Conservation (phyloP, 768 basidiomycete species). For the Lentinula boryana region DNA sequence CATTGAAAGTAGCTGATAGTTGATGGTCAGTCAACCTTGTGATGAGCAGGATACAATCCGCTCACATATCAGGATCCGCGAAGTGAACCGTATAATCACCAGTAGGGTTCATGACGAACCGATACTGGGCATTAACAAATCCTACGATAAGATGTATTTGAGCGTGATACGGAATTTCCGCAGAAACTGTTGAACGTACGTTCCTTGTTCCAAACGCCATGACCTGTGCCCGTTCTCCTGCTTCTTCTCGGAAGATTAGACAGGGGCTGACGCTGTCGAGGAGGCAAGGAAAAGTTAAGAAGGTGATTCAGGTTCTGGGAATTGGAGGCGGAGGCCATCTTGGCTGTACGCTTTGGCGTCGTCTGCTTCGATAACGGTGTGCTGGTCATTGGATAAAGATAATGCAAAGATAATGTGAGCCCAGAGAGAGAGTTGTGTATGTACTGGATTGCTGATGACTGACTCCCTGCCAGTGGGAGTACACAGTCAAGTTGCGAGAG, state of each 20-base stretch:
- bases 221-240: conserved; percentile 56
- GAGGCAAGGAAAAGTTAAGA: conserved; percentile 91
- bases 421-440: conserved; percentile 8
- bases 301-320: conserved; percentile 74
- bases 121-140: conserved; percentile 94
- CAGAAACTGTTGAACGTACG: conserved; percentile 46
- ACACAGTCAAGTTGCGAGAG: conserved; percentile 23
- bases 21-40: not conserved
- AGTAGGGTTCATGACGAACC: conserved; percentile 90
- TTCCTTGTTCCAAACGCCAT: conserved; percentile 85
- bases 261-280: conserved; percentile 62
- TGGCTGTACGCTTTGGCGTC: conserved; percentile 53
- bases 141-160: conserved; percentile 39
- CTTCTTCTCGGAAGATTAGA: conserved; percentile 67
- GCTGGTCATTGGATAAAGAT: conserved; percentile 28
- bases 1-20: conserved; percentile 82
- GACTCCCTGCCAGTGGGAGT: conserved; percentile 46
- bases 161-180: not conserved
- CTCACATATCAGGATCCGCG: conserved; percentile 95
- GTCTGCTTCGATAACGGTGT: conserved; percentile 25
- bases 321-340: conserved; percentile 52
- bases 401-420: not conserved
- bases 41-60: conserved; percentile 7
- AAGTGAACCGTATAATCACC: conserved; percentile 95
- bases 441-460: conserved; percentile 13